Evolutionary conservation across 2,329 filamentous ascomycete genomes (phyloP).

Genomic region (Fusarium armeniacum): DNA sequence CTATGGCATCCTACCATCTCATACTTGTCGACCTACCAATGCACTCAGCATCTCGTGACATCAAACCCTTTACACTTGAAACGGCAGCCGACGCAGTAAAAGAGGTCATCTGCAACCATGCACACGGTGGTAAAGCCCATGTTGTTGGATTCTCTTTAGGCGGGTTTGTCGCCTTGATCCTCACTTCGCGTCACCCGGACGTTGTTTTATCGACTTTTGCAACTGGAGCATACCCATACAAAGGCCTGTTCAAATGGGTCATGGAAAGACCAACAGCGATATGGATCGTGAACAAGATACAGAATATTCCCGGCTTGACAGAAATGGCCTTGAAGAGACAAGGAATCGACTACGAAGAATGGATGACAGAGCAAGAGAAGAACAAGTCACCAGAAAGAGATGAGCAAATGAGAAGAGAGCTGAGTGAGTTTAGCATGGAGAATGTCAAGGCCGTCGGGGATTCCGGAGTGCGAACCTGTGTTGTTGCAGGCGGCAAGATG

Average conservation of each 20-base stretch:
- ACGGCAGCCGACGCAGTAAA: slow-evolving; percentile 44
- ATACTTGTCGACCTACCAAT: slow-evolving; percentile 30
- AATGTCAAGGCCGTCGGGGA: slow-evolving; percentile 10
- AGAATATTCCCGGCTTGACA: slow-evolving; percentile 10
- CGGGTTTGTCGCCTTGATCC: slow-evolving; percentile 17
- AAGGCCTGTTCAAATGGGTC: slow-evolving; percentile 29
- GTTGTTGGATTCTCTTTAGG: slow-evolving; percentile 58
- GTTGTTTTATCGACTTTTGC: slow-evolving; percentile 20
- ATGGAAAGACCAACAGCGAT: slow-evolving; percentile 17
- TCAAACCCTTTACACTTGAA: neutral
- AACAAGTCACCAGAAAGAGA: slow-evolving; percentile 27
- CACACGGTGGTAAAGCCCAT: slow-evolving; percentile 55
- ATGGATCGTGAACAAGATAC: slow-evolving; percentile 6
- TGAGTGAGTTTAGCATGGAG: slow-evolving; percentile 16
- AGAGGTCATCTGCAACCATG: slow-evolving; percentile 53
- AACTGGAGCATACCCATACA: slow-evolving; percentile 23
- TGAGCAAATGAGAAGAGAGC: neutral
- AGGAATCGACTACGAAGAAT: slow-evolving; percentile 35
- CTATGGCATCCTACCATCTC: slow-evolving; percentile 16
- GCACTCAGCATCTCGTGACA: slow-evolving; percentile 28
- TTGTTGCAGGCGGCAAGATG: slow-evolving; percentile 34
- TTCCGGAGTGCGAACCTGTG: slow-evolving; percentile 27
- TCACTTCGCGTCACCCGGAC: slow-evolving; percentile 10
- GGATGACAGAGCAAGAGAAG: slow-evolving; percentile 11
- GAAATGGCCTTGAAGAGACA: slow-evolving; percentile 11